Evolutionary conservation across 2,329 filamentous ascomycete species (phyloP).

Genomic region (Botryotinia globosa): DNA sequence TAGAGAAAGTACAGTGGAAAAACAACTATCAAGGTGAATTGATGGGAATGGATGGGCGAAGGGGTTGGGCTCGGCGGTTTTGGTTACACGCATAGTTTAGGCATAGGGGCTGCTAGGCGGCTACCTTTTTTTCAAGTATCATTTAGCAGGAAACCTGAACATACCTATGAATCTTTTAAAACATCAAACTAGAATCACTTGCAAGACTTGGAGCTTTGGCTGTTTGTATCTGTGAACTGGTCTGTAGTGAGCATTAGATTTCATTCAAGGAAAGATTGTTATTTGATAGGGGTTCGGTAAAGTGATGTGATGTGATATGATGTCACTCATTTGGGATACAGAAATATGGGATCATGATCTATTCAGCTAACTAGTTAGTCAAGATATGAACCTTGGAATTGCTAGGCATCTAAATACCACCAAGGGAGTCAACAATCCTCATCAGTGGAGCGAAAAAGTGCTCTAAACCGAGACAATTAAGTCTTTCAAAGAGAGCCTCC

Average conservation of each 20-base stretch:
- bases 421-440: neutral
- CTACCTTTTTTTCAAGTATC: neutral
- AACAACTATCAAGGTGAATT: neutral
- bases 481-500: neutral
- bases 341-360: neutral
- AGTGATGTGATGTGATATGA: neutral
- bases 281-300: neutral
- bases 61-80: neutral
- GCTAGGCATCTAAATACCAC: neutral
- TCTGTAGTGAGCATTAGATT: neutral
- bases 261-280: neutral
- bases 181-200: neutral
- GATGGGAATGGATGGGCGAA: neutral
- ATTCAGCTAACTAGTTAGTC: neutral
- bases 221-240: neutral
- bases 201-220: neutral
- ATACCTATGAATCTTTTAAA: neutral
- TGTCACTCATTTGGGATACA: neutral
- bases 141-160: neutral
- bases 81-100: conserved; percentile 1
- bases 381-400: neutral
- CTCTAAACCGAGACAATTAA: neutral
- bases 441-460: neutral
- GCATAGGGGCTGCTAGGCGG: neutral
- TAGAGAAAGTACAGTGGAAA: neutral